Conservation (phyloP, 768 basidiomycete species). For the Boletellus ananiceps region DNA sequence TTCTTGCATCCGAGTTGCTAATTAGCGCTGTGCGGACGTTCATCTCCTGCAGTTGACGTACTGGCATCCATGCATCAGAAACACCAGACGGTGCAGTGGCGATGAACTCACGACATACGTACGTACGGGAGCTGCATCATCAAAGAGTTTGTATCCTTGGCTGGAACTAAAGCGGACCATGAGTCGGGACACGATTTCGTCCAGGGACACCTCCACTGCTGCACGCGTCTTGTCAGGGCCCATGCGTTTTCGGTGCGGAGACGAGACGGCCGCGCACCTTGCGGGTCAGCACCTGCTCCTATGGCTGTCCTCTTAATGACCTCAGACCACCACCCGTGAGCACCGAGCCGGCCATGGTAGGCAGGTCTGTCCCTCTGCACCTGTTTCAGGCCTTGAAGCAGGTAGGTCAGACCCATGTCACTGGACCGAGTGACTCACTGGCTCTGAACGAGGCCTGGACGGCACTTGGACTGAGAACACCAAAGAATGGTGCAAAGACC, state of each 20-base stretch:
- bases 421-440: constrained; percentile 33
- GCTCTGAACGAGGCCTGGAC: constrained; percentile 57
- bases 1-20: constrained; percentile 70
- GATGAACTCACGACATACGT: constrained; percentile 23
- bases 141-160: constrained; percentile 62
- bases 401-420: constrained; percentile 1
- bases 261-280: constrained; percentile 35
- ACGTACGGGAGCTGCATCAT: constrained; percentile 53
- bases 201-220: constrained; percentile 54
- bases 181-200: constrained; percentile 55
- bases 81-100: not conserved
- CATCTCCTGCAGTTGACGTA: constrained; percentile 42
- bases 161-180: constrained; percentile 64
- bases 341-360: constrained; percentile 45
- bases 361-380: constrained; percentile 56
- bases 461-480: constrained; percentile 47
- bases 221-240: constrained; percentile 10
- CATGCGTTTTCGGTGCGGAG: constrained; percentile 22
- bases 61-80: constrained; percentile 28
- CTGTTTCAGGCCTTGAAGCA: constrained; percentile 39
- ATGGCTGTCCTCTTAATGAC: constrained; percentile 72
- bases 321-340: constrained; percentile 69
- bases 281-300: constrained; percentile 63
- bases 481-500: constrained; percentile 63
- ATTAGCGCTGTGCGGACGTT: constrained; percentile 53